Conservation (phyloP, 2,329 filamentous ascomycete genomes). For the Clonostachys rosea region DNA sequence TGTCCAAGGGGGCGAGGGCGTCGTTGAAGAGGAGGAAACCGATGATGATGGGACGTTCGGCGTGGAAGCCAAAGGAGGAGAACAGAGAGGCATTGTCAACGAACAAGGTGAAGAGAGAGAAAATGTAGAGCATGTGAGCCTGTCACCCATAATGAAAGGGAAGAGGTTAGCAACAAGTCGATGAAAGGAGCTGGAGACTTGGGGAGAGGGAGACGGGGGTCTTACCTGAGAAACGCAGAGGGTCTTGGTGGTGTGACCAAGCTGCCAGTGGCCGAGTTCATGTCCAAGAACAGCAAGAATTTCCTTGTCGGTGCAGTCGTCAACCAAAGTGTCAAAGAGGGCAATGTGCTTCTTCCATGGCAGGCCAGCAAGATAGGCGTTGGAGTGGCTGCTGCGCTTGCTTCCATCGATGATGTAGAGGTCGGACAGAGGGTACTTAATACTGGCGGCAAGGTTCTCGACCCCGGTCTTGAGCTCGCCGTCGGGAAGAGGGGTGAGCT, state of each 20-base stretch:
- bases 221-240: conserved; percentile 79
- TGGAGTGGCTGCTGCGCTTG: conserved; percentile 82
- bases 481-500: conserved; percentile 85
- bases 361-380: conserved; percentile 93
- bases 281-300: conserved; percentile 93
- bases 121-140: conserved; percentile 95
- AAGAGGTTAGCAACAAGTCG: background rate
- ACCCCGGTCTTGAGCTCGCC: conserved; percentile 85
- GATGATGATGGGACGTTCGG: conserved; percentile 85
- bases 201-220: conserved; percentile 1
- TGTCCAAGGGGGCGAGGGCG: conserved; percentile 89
- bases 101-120: conserved; percentile 93
- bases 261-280: conserved; percentile 94
- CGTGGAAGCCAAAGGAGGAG: conserved; percentile 82
- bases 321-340: conserved; percentile 95
- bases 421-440: conserved; percentile 89
- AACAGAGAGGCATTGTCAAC: conserved; percentile 94
- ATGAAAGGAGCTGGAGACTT: background rate
- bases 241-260: conserved; percentile 89
- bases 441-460: conserved; percentile 73
- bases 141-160: conserved; percentile 26
- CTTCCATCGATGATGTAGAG: conserved; percentile 92
- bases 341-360: conserved; percentile 99
- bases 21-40: conserved; percentile 98
- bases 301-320: conserved; percentile 88